These are phyloP conservation scores for Kodamaea fukazawae DNA, from an alignment of 805 yeast genomes.

Conservation along the genomic window DNA sequence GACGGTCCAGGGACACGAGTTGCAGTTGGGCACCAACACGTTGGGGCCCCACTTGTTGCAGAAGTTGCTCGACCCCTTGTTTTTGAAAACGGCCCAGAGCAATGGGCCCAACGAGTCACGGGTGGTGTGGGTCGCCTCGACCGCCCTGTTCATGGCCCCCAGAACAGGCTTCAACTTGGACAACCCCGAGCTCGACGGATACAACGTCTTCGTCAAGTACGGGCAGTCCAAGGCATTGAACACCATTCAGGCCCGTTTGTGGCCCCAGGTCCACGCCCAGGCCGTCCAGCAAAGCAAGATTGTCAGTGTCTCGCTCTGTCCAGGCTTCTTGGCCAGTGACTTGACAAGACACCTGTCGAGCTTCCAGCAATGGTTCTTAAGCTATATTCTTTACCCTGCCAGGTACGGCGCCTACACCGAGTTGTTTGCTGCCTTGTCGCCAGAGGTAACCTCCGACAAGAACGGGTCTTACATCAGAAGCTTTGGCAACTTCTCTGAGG, in stretches of 20 bases:
- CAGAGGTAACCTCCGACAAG: conserved; percentile 30
- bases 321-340: conserved; percentile 39
- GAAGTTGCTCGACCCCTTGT: conserved; percentile 34
- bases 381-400: conserved; percentile 17
- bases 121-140: conserved; percentile 46
- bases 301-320: conserved; percentile 37
- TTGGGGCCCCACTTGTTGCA: conserved; percentile 47
- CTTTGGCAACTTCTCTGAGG: conserved; percentile 29
- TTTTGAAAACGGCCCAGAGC: conserved; percentile 29
- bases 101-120: conserved; percentile 29
- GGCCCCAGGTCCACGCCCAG: conserved; percentile 30
- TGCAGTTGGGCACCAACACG: conserved; percentile 46
- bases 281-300: conserved; percentile 19
- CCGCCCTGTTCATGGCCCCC: conserved; percentile 29
- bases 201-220: conserved; percentile 27
- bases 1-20: conserved; percentile 46
- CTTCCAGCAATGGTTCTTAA: conserved; percentile 1
- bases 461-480: conserved; percentile 38
- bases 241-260: conserved; percentile 33
- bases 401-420: conserved; percentile 45
- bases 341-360: conserved; percentile 25
- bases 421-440: conserved; percentile 41
- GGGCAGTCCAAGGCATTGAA: conserved; percentile 45
- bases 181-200: conserved; percentile 15
- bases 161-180: conserved; percentile 33